Percentiles rank a stretch among this genome's conserved stretches.
These are phyloP conservation scores for Actinomortierella ambigua DNA, from an alignment of 371 early-diverging fungal genomes.

Conservation along the genomic window DNA sequence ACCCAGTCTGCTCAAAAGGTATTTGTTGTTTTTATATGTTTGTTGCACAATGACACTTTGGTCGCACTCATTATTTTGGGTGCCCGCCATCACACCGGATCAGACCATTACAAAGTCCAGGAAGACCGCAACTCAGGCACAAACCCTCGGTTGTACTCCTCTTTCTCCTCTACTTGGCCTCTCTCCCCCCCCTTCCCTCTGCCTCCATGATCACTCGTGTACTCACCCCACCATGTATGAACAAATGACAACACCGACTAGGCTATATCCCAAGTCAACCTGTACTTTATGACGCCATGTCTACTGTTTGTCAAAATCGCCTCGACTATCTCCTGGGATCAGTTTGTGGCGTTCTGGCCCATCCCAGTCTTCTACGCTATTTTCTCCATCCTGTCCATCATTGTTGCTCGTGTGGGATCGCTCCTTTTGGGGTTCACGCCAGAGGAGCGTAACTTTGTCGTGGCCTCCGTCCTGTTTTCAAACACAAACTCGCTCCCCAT, in stretches of 20 bases:
- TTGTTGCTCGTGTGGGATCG: constrained; percentile 52
- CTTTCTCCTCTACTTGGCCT: neutral
- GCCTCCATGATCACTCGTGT: too few relatives aligned
- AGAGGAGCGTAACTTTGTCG: constrained; percentile 63
- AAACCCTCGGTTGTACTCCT: too few relatives aligned
- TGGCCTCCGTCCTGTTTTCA: constrained; percentile 68
- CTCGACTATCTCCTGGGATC: constrained; percentile 61
- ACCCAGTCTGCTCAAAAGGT: constrained; percentile 39
- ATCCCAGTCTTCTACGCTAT: constrained; percentile 65
- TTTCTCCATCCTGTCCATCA: constrained; percentile 53
- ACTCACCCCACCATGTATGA: too few relatives aligned
- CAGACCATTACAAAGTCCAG: too few relatives aligned
- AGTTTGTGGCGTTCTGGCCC: constrained; percentile 72
- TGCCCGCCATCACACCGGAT: too few relatives aligned
- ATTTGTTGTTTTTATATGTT: neutral
- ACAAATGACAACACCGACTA: constrained; percentile 20
- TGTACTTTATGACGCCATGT: constrained; percentile 78
- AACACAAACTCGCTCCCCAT: constrained; percentile 81
- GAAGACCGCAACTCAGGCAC: too few relatives aligned
- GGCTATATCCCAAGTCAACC: constrained; percentile 71
- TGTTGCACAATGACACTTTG: too few relatives aligned
- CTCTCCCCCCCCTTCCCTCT: neutral
- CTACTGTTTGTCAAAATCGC: constrained; percentile 74
- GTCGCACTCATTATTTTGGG: too few relatives aligned
- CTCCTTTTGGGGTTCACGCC: constrained; percentile 44